Base-by-base conservation (phyloP, 108 stramenopile species). In the Stephanodiscus triporus region DNA sequence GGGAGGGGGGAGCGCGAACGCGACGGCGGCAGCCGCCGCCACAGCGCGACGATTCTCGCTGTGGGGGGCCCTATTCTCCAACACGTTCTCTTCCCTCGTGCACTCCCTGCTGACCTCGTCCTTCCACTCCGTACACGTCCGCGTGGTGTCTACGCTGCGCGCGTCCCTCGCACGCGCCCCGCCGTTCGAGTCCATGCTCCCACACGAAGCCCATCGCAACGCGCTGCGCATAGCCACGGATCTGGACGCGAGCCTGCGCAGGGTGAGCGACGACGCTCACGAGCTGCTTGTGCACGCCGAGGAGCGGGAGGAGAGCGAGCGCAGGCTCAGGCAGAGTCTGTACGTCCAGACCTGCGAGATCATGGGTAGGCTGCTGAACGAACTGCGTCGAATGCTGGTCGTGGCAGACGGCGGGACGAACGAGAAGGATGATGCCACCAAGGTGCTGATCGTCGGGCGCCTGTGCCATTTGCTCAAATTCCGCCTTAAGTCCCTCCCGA, bases 291-390 rank as follows among this genome's bases (percentile, higher is more conserved):
- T 95, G 16, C 95, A 95, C 67, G 95, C 95, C 4, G 95, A 95
- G 75, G 95, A 95, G 56, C 73, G 95, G 32, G 95, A 85, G 68
- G 95, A 93, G 81, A 88, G 87, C 63, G 92, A 93, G 61, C 83
- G 89, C 8, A 79, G 92, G 26, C 72, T 95, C 30, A 70, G 88
- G 9, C 91, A 92, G 73, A 91, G 91, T 59, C 64, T 95, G 37
- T 95, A 93, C 54, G 95, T 95, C 40, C 95, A 95, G 73, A 93
- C 95, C 2, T 95, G 92, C 62, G 95, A 95, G 72, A 95, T 93
- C 72, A 87, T 95, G 87, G 95, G 92, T 19, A 85, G 95, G 3
- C 58, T 95, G 36, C 71, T 95, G 53, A 89, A 84, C 59, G 95
- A 95, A 74, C 80, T 95, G 27, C 82, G 95, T 11, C 81, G 91